These are phyloP conservation scores for Aphanomyces stellatus DNA, from an alignment of 352 stramenopile species.

Conservation along the genomic window DNA sequence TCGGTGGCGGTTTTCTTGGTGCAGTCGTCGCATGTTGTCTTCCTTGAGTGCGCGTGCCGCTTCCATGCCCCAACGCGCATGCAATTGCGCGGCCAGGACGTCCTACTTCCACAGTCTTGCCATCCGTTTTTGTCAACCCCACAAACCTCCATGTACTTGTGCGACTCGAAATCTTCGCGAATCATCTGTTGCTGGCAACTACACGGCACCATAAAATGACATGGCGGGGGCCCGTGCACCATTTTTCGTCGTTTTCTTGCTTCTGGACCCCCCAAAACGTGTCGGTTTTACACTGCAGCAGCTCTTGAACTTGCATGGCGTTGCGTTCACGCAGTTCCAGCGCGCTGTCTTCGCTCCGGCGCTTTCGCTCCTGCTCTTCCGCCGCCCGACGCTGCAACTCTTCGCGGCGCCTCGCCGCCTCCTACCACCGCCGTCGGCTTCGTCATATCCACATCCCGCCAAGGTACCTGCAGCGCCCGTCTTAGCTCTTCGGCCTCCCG, in stretches of 20 bases:
- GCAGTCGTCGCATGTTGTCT: neutral
- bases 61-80: conserved; percentile 8
- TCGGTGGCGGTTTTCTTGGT: neutral
- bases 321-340: conserved; percentile 9
- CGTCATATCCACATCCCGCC: neutral
- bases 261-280: conserved; percentile 20
- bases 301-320: conserved; percentile 17
- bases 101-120: neutral
- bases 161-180: neutral
- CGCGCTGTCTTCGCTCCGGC: conserved; percentile 9
- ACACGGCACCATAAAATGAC: neutral
- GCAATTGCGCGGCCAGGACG: conserved; percentile 1
- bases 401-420: neutral
- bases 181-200: conserved; percentile 15
- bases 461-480: conserved; percentile 7
- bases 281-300: conserved; percentile 18
- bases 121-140: neutral
- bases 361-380: conserved; percentile 10
- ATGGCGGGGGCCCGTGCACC: neutral
- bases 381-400: conserved; percentile 10
- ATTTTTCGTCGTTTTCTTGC: conserved; percentile 19
- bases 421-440: neutral
- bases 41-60: neutral
- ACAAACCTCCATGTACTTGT: neutral
- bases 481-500: conserved; percentile 11